Evolutionary conservation across 192 early-diverging fungal species (phyloP), one percentile per base, ranked within the genome.

Genomic region (Entomortierella lignicola): DNA sequence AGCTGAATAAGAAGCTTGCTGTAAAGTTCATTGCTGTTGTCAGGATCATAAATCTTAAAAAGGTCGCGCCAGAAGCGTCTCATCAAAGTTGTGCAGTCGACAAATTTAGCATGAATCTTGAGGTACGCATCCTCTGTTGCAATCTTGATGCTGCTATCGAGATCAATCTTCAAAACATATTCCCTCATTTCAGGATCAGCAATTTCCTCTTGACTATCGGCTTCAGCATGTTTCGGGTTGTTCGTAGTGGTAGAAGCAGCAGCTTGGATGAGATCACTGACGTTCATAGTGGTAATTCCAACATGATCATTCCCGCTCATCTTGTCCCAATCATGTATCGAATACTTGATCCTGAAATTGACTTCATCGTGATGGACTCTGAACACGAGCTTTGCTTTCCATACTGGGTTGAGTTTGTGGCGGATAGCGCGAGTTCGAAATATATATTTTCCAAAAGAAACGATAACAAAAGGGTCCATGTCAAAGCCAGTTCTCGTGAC

Each of bases 391-490:
- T 88, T 90, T 69, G 92, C 92, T 43, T 92, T 88, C 94, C 94
- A 95, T 30, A 73, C 72, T 1, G 94, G 94, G 58, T 91, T 88
- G 8, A 92, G 82, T 25, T 84, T 89, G 65, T 94, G 91, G 15
- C 88, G 82, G 48, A 92, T 74, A 2, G 85, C 82, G 32, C 87
- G 71, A 8, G 93, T 94, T 29, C 92, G 80, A 68, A 91, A 94
- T 2, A 91, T 94, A 20, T 88, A 85, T 27, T 83, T 81, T 26
- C 88, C 86, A 81, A 89, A 93, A 11, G 91, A 89, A 17, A 94
- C 84, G 43, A 93, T 82, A 1, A 91, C 92, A 83, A 94, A 95
- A 0, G 94, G 93, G 77, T 95, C 94, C 86, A 92, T 94, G 70
- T 94, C 89, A 69, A 89, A 93, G 8, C 89, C 84, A 0, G 87